Evolutionary conservation across 768 basidiomycete genomes (phyloP), one percentile per base, ranked within the genome.

Genomic region (Russula dissimulans): DNA sequence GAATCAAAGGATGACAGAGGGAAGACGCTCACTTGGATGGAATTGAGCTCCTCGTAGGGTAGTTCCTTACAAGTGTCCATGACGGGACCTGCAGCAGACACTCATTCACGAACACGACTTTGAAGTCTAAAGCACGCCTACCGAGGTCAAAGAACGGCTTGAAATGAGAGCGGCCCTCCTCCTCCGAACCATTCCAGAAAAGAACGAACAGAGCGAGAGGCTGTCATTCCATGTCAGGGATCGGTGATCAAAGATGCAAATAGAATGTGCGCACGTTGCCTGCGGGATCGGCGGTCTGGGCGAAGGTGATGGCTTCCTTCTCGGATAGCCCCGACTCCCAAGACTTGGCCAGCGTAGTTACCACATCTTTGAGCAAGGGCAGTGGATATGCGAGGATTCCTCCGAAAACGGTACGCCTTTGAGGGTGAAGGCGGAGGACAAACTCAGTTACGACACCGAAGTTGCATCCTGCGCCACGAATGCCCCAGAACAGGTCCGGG

Each of bases 361-460:
- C 46, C 9, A 47, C 60, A 4, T 41, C 17, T 3, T 11, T 12
- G 17, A 61, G 46, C 34, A 22, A n/a, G n/a, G 41, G 45, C 14
- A 32, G 31, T 3, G 59, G 52, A 34, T 31, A 65, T 3, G 56
- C 60, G 3, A 59, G 1, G 3, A 52, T n/a, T 8, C 70, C 70
- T n/a, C 49, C 59, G 49, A 67, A 71, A 15, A 71, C 67, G 26
- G 68, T 66, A 14, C 53, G 61, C 12, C 68, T 66, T 59, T 72
- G 71, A 9, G 67, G 63, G 51, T 71, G 67, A 29, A 69, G 55
- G 45, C 46, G 62, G 51, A 77, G 67, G 1, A 79, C 76, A 51
- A 83, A 82, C 56, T 81, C 76, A 3, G 78, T 79, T 51, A 78
- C 76, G 18, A 81, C 75, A 22, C 81, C 81, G 59, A 81, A 81